These are phyloP conservation scores for Cystoderma amianthinum DNA, from an alignment of 768 basidiomycete genomes.

Conservation along the genomic window DNA sequence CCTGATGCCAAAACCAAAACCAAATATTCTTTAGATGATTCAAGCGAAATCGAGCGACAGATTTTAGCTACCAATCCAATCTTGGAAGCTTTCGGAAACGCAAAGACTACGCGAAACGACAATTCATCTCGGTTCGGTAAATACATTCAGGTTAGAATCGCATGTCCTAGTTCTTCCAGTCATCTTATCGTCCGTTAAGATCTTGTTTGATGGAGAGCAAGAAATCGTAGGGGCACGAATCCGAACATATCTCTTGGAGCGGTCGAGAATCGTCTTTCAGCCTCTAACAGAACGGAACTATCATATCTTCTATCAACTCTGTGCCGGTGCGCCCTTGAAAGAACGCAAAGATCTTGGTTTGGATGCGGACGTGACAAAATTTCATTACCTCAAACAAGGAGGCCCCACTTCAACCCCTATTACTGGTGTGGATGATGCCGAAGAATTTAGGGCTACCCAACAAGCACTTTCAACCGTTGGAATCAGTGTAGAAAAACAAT, in stretches of 20 bases:
- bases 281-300: conserved; percentile 97
- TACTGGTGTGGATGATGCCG: conserved; percentile 88
- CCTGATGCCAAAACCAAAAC: conserved; percentile 54
- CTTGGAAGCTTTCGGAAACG: conserved; percentile 98
- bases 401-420: conserved; percentile 86
- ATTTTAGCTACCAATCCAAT: conserved; percentile 99
- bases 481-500: conserved; percentile 95
- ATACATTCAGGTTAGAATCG: conserved; percentile 86
- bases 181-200: conserved; percentile 40
- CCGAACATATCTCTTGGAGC: conserved; percentile 94
- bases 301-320: conserved; percentile 99
- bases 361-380: conserved; percentile 78
- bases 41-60: conserved; percentile 93
- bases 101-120: conserved; percentile 98
- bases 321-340: conserved; percentile 90
- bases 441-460: conserved; percentile 92
- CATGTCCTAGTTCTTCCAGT: conserved; percentile 1
- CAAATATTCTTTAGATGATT: conserved; percentile 74
- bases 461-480: conserved; percentile 95
- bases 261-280: conserved; percentile 96
- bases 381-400: conserved; percentile 90
- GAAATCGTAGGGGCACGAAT: conserved; percentile 99
- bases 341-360: conserved; percentile 94
- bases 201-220: conserved; percentile 92
- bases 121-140: conserved; percentile 99